phyloP scores from a whole-genome alignment of 805 yeast species.

The Metschnikowia hibisci region DNA sequence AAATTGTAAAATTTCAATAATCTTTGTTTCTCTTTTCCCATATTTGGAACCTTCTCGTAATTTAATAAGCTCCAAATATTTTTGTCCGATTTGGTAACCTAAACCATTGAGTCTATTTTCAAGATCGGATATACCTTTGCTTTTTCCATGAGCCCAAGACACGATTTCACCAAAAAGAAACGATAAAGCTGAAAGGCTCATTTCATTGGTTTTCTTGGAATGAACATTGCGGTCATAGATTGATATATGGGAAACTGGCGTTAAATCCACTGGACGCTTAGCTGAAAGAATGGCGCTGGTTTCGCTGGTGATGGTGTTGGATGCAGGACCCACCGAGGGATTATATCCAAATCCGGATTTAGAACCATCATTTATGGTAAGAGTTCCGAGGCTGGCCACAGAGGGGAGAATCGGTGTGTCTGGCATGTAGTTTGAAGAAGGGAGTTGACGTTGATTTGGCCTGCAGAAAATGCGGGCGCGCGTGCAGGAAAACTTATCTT shows the following conservation, averaged over 20 bases:
- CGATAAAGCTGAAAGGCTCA: slow-evolving; percentile 62
- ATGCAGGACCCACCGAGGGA: slow-evolving; percentile 40
- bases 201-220: slow-evolving; percentile 62
- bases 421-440: slow-evolving; percentile 10
- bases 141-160: slow-evolving; percentile 56
- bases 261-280: slow-evolving; percentile 28
- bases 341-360: slow-evolving; percentile 40
- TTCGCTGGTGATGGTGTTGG: slow-evolving; percentile 37
- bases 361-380: slow-evolving; percentile 17
- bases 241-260: slow-evolving; percentile 35
- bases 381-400: slow-evolving; percentile 16
- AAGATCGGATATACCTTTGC: slow-evolving; percentile 63
- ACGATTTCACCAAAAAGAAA: slow-evolving; percentile 69
- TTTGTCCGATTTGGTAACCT: slow-evolving; percentile 76
- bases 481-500: neutral
- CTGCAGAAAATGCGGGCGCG: slow-evolving; percentile 2
- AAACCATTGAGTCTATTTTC: slow-evolving; percentile 57
- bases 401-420: slow-evolving; percentile 19
- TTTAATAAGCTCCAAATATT: slow-evolving; percentile 64
- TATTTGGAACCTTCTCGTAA: slow-evolving; percentile 59
- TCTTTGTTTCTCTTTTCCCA: slow-evolving; percentile 61
- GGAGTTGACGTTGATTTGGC: neutral
- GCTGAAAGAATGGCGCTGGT: slow-evolving; percentile 34
- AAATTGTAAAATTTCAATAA: slow-evolving; percentile 67
- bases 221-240: slow-evolving; percentile 66